Base-by-base conservation (phyloP, 495 filamentous ascomycete genomes). In the Antarctomyces pellizariae region DNA sequence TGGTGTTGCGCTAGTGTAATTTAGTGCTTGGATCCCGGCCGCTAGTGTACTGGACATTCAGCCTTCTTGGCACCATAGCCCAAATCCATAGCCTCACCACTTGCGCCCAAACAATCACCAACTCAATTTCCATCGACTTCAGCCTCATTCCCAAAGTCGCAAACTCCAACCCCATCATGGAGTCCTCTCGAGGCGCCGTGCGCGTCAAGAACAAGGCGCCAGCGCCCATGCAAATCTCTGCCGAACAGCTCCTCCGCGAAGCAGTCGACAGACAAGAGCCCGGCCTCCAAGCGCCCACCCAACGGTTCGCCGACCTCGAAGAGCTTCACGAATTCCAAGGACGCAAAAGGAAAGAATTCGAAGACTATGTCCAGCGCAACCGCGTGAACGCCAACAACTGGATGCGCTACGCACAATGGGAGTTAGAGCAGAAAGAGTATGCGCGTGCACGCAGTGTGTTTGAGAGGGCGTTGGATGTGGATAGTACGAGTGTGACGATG, bases 251-350 rank as follows among this genome's bases (percentile, higher is more conserved):
- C 35, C 77, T 97, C 27, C 75, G 86, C 28, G 86, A 97, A 54
- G 86, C 86, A 35, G 89, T 97, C 47, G 89, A 97, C 51, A 74
- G 89, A 29, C 86, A 95, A 57, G 86, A 97, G 47, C 69, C 71
- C 13, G 67, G 64, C 23, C 53, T 95, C 22, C 74, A 89, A 44
- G 76, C 76, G 12, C 86, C 86, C 7, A 93, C 84, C 17, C 83
- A 92, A 52, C 71, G 78, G 9, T 95, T 97, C 33, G 79, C 76
- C 27, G 86, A 97, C 43, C 65, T 97, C 42, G 86, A 97, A 57
- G 86, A 97, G 58, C 63, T 97, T 21, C 84, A 95, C 55, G 86
- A 95, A 49, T 92, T 76, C 53, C 86, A 95, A 42, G 84, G 80
- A 27, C 67, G 86, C 28, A 93, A 93, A 52, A 58, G 86, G 37